Evolutionary conservation across 2,329 filamentous ascomycete genomes (phyloP).

Genomic region (Talaromyces marneffei): DNA sequence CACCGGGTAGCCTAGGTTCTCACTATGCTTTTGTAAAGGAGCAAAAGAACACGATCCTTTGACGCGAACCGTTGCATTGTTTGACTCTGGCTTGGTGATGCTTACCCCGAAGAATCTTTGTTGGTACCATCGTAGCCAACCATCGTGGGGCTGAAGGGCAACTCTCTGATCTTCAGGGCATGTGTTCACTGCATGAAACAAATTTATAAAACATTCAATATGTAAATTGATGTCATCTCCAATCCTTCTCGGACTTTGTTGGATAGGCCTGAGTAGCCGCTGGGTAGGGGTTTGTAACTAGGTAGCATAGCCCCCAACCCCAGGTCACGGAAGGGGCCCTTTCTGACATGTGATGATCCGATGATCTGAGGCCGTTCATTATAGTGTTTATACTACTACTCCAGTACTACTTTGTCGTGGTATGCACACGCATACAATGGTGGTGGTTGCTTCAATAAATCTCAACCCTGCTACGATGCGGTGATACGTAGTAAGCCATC

Average conservation of each 20-base stretch:
- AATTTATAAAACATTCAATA: neutral
- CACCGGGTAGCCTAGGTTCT: neutral
- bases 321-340: neutral
- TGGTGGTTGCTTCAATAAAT: neutral
- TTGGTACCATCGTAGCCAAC: neutral
- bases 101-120: neutral
- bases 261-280: neutral
- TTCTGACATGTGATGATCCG: neutral
- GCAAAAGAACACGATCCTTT: neutral
- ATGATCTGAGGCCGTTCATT: neutral
- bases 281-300: neutral
- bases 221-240: neutral
- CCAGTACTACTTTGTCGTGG: neutral
- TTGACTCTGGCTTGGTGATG: neutral
- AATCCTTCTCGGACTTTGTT: neutral
- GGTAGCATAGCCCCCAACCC: slow-evolving; percentile 4
- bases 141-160: neutral
- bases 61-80: slow-evolving; percentile 3
- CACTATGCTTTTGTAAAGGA: neutral
- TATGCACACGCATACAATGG: neutral
- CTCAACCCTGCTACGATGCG: slow-evolving; percentile 1
- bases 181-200: neutral
- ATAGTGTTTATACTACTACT: neutral
- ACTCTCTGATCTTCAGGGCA: neutral
- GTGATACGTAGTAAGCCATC: slow-evolving; percentile 1